Evolutionary conservation across 1,284 basidiomycete genomes (phyloP).

Genomic region (Malassezia pachydermatis): DNA sequence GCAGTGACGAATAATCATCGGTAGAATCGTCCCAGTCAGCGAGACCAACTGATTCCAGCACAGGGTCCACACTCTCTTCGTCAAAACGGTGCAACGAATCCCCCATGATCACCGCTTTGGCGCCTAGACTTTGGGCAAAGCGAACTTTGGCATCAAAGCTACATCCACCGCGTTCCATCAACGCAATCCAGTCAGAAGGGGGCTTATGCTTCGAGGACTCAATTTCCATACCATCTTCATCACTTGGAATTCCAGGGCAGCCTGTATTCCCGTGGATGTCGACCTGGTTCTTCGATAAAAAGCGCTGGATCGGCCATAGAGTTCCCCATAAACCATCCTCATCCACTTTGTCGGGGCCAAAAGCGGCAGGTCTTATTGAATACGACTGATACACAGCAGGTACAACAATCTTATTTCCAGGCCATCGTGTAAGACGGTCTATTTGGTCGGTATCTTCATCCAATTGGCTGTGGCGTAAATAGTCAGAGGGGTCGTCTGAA

Average conservation of each 20-base stretch:
- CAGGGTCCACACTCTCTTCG: constrained; percentile 7
- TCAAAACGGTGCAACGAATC: constrained; percentile 18
- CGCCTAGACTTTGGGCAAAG: constrained; percentile 39
- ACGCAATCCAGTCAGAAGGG: constrained; percentile 40
- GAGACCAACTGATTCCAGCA: not conserved
- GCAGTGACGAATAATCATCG: constrained; percentile 28
- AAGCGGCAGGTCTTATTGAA: constrained; percentile 39
- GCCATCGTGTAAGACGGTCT: constrained; percentile 5
- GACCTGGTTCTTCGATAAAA: constrained; percentile 11
- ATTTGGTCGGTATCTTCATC: not conserved
- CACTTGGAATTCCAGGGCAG: not conserved
- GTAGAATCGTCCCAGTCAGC: constrained; percentile 27
- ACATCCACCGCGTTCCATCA: constrained; percentile 41
- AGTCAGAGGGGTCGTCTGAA: no score
- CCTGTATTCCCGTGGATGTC: not conserved
- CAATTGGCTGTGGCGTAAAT: no score
- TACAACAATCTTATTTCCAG: constrained; percentile 17
- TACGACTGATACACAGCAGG: constrained; percentile 7
- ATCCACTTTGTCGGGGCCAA: constrained; percentile 34
- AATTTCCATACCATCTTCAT: not conserved
- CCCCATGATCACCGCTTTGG: constrained; percentile 44
- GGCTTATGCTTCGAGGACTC: constrained; percentile 17
- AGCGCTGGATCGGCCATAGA: constrained; percentile 2
- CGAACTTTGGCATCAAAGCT: constrained; percentile 43
- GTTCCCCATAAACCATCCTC: constrained; percentile 21